Conservation (phyloP, 2,329 filamentous ascomycete species). For the Trichoderma gracile region DNA sequence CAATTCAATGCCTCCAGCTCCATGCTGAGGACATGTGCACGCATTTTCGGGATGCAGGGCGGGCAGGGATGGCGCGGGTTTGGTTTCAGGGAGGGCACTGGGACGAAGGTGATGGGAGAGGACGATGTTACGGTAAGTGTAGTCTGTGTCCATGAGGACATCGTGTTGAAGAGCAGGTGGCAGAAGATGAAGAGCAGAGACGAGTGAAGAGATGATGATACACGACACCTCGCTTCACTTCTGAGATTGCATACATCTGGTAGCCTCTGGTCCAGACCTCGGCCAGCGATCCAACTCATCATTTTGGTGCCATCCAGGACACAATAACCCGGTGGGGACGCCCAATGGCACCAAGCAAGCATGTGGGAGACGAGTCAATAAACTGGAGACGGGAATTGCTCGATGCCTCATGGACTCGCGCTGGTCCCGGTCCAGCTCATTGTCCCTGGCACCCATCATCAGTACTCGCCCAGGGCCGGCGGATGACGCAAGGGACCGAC, state of each 20-base stretch:
- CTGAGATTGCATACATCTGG: too few relatives aligned
- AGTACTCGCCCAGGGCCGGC: background rate
- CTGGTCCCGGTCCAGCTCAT: too few relatives aligned
- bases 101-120: background rate
- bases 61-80: background rate
- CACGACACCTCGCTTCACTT: too few relatives aligned
- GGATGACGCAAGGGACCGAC: constrained; percentile 13
- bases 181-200: too few relatives aligned
- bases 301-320: background rate
- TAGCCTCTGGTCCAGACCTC: too few relatives aligned
- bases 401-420: constrained; percentile 11
- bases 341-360: background rate
- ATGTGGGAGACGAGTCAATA: constrained; percentile 16
- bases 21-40: background rate
- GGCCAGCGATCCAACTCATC: too few relatives aligned
- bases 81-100: constrained; percentile 20
- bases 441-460: background rate
- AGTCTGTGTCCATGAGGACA: too few relatives aligned
- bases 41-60: background rate
- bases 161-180: too few relatives aligned
- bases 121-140: too few relatives aligned
- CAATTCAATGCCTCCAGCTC: constrained; percentile 15
- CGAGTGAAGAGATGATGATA: too few relatives aligned
- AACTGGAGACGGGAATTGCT: background rate
- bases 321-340: too few relatives aligned